Evolutionary conservation across 2,329 filamentous ascomycete genomes (phyloP), one percentile per base, ranked within the genome.

Genomic region (Aspergillus flavus): DNA sequence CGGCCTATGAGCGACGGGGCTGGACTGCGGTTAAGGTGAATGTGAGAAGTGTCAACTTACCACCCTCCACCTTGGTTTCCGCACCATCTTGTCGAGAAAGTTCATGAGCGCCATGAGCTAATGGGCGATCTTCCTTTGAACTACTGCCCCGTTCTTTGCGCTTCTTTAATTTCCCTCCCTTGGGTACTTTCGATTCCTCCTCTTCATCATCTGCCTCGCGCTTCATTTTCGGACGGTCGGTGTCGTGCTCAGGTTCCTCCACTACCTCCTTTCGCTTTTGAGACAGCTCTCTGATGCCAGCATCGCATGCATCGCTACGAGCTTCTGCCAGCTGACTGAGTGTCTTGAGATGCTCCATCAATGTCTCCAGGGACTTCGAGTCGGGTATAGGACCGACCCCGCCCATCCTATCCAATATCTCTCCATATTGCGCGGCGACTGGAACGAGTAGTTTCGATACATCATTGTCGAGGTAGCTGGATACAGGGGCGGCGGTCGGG

Each of bases 131-230:
- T 65, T 91, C 87, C 64, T 85, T 86, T 36, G 86, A 79, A 59
- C 77, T 82, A 62, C 89, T 67, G 1, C 68, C 87, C 9, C 86
- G 82, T 28, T 90, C 91, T 79, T 93, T 93, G 75, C 91, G 89
- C 81, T 92, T 93, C 83, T 92, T 93, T 68, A 90, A 85, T 76
- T 94, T 93, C 28, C 83, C 80, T 46, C 78, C 80, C 73, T 86
- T 85, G 71, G 86, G 72, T 32, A 76, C 78, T 77, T 83, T 74
- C 50, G 72, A 70, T 57, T 78, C 70, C 62, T 83, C 79, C 54
- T 81, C 78, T 36, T 80, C 77, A 53, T 81, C 79, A 58, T 83
- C 77, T 3, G 74, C 75, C 68, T 82, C 79, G 57, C 78, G 73
- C 71, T 81, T 82, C 72, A 81, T 72, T 63, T 76, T 79, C 41